Evolutionary conservation across 2,329 filamentous ascomycete species (phyloP), one percentile per base, ranked within the genome.

Genomic region (Teratosphaeria nubilosa): DNA sequence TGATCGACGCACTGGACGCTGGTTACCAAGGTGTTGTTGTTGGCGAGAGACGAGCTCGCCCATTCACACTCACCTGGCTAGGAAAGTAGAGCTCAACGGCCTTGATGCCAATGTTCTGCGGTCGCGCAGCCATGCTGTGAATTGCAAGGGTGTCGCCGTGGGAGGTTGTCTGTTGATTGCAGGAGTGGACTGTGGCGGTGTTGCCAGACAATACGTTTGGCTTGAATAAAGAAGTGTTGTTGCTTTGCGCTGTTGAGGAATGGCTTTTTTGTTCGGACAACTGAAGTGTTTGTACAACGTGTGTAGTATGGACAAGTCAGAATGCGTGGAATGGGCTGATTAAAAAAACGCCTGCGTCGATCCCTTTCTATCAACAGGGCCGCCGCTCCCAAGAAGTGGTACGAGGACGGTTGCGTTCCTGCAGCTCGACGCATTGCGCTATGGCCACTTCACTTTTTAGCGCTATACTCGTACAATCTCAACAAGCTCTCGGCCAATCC

Each of bases 71-170:
- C 70, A 75, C 77, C 74, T 79, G 77, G 72, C 74, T 78, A 60
- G 78, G 78, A 65, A 80, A 78, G 74, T 80, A 80, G 56, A 80
- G 73, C 74, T 80, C 78, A 69, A 80, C 77, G 73, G 75, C 78
- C 70, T 79, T 80, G 73, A 80, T 80, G 63, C 78, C 78, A 60
- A 80, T 75, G 69, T 79, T 79, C 64, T 74, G 69, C 59, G 78
- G 78, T 34, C 51, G 51, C 51, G 25, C 25, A 20, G 25, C 51
- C 51, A 53, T 53, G 51, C 51, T 53, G 24, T 16, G 25, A 2
- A 31, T 48, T 7, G 41, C 22, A n/a, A 9, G 41, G n/a, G 6
- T 16, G 16, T 48, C 11, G 41, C n/a, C n/a, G 41, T 20, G 41
- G 20, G n/a, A 20, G 6, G 16, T 16, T 22, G 41, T 22, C 16